Conservation (phyloP, 1,284 basidiomycete genomes). For the Puccinia sorghi region DNA sequence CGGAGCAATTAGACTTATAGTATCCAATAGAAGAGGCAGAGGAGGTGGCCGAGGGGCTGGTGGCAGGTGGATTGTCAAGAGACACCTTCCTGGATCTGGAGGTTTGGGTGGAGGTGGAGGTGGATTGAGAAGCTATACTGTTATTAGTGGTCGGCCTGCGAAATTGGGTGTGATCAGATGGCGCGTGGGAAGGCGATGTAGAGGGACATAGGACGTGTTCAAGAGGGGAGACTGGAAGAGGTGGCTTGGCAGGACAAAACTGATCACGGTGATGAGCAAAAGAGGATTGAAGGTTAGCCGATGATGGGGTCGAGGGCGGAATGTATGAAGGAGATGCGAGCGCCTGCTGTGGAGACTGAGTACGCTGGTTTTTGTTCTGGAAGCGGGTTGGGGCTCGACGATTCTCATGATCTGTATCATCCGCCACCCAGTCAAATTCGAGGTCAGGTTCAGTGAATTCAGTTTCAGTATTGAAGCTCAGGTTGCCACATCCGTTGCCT, state of each 20-base stretch:
- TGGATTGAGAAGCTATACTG: conserved; percentile 33
- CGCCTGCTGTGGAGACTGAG: background rate
- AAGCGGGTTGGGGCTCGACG: background rate
- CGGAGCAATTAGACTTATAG: conserved; percentile 28
- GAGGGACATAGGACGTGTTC: background rate
- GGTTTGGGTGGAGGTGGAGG: conserved; percentile 25
- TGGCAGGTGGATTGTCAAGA: background rate
- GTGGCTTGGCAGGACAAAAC: background rate
- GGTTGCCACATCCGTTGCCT: conserved; percentile 11
- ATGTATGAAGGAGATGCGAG: background rate
- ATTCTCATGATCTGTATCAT: conserved; percentile 35
- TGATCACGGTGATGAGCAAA: background rate
- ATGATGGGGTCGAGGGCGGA: background rate
- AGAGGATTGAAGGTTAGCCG: background rate
- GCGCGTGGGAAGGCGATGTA: background rate
- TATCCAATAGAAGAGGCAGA: conserved; percentile 32
- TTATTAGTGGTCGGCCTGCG: background rate
- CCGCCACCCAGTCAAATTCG: conserved; percentile 32
- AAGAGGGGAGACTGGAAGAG: background rate
- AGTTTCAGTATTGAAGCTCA: conserved; percentile 40
- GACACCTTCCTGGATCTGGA: conserved; percentile 8
- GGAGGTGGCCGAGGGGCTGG: conserved; percentile 6
- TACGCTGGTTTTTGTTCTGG: background rate
- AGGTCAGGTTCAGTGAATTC: conserved; percentile 43
- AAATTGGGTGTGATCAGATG: background rate